Conservation (phyloP, 306 rosid genomes). For the Prunus mira region DNA sequence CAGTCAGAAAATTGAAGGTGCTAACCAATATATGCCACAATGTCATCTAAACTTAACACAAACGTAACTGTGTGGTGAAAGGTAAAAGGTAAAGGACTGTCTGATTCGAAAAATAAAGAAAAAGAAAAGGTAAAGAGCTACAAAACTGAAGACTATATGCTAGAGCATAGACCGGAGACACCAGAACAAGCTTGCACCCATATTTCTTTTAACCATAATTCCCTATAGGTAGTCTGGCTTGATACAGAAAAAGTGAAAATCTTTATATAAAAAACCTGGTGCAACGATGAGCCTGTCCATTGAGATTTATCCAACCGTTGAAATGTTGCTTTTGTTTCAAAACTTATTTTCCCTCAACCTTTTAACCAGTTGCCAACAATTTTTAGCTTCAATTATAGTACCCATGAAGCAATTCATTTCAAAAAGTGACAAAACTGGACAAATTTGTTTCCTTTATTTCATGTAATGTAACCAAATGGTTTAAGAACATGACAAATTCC, state of each 20-base stretch:
- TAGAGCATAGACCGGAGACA: background rate
- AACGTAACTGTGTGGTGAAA: background rate
- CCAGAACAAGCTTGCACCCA: background rate
- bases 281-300: background rate
- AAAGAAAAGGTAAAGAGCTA: background rate
- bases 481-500: background rate
- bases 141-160: background rate
- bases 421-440: background rate
- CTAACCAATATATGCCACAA: background rate
- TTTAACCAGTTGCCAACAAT: background rate
- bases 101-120: background rate
- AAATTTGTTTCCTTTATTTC: background rate
- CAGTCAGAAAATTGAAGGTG: background rate
- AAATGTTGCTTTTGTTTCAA: background rate
- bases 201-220: background rate
- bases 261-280: background rate
- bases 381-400: background rate
- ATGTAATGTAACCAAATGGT: background rate
- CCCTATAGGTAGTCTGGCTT: background rate
- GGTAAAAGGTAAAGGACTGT: background rate
- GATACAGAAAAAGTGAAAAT: background rate
- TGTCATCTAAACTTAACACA: background rate
- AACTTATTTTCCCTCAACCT: background rate
- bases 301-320: background rate
- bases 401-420: background rate